phyloP scores from a whole-genome alignment of 106 monocot species.

The Phalaenopsis equestris region DNA sequence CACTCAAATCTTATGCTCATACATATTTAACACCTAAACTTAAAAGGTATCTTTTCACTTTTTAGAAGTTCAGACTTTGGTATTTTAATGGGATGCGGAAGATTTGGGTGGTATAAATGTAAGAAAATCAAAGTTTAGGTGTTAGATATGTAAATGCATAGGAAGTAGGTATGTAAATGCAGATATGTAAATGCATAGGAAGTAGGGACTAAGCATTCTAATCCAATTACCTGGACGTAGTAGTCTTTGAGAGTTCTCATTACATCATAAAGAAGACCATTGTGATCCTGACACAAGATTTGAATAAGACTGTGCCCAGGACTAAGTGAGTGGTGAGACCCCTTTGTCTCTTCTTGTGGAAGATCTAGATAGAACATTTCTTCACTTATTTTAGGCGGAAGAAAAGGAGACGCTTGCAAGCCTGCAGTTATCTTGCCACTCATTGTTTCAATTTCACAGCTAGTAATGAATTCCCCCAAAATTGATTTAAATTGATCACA shows the following conservation, averaged over 20 bases:
- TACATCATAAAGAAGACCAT: conserved; percentile 86
- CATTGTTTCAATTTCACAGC: conserved; percentile 57
- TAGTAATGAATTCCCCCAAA: conserved; percentile 53
- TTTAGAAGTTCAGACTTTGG: too few relatives aligned
- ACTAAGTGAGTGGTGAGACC: conserved; percentile 40
- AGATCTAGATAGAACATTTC: conserved; percentile 52
- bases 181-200: too few relatives aligned
- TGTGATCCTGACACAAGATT: conserved; percentile 65
- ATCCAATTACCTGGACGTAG: conserved; percentile 65
- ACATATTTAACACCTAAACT: too few relatives aligned
- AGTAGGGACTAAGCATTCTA: neutral
- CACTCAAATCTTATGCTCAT: too few relatives aligned
- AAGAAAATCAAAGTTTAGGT: too few relatives aligned
- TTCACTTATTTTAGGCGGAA: conserved; percentile 40
- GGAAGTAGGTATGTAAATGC: too few relatives aligned
- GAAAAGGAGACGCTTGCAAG: conserved; percentile 47
- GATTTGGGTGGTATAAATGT: too few relatives aligned
- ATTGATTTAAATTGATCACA: conserved; percentile 39
- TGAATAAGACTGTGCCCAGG: conserved; percentile 72
- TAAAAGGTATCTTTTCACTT: too few relatives aligned
- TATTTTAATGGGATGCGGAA: too few relatives aligned
- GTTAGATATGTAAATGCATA: too few relatives aligned
- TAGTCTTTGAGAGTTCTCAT: conserved; percentile 84
- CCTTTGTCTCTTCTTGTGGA: conserved; percentile 20
- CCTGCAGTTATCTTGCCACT: conserved; percentile 32